Evolutionary conservation across 306 rosid genomes (phyloP), one percentile per base, ranked within the genome.

Genomic region (Albizia julibrissin): DNA sequence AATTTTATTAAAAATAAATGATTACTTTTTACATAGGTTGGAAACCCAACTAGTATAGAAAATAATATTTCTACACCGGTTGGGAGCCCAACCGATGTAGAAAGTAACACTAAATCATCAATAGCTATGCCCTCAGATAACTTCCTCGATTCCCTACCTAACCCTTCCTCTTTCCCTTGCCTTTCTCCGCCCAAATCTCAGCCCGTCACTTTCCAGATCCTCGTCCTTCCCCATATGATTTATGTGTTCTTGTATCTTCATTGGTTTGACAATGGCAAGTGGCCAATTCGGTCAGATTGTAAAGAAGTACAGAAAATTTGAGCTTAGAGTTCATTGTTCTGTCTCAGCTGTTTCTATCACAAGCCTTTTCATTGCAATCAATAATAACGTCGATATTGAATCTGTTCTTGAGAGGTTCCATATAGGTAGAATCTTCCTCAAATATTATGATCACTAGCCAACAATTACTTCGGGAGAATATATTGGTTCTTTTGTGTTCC

Each of bases 261-360:
- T 34, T 18, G 64, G 22, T 74, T 21, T 5, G 10, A 3, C 81
- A 50, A 94, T 95, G 99, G 91, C 88, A 14, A 86, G 91, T 46
- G 94, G 91, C 12, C 82, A 94, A 76, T 89, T 92, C 88, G 95
- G 97, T 18, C 91, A 95, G 85, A 89, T 95, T 3, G 37, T 95
- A 8, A 95, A 76, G 84, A 95, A 95, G 81, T 95, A 95, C 72
- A 98, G 99, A 0, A 95, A 95, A 85, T 98, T 95, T 0, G 99
- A 97, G 0, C 3, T 92, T 0, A 98, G 96, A 0, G 99, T 95
- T 39, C 99, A 95, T 75, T 67, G 80, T 74, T 61, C 94, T 59
- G 94, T 93, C 71, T 95, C 99, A 13, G 91, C 92, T 8, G 94
- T 84, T 61, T 95, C 99, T 69, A 69, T 92, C 79, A 8, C 92